Evolutionary conservation across 2,329 filamentous ascomycete genomes (phyloP).

Genomic region (Pseudogymnoascus verrucosus): DNA sequence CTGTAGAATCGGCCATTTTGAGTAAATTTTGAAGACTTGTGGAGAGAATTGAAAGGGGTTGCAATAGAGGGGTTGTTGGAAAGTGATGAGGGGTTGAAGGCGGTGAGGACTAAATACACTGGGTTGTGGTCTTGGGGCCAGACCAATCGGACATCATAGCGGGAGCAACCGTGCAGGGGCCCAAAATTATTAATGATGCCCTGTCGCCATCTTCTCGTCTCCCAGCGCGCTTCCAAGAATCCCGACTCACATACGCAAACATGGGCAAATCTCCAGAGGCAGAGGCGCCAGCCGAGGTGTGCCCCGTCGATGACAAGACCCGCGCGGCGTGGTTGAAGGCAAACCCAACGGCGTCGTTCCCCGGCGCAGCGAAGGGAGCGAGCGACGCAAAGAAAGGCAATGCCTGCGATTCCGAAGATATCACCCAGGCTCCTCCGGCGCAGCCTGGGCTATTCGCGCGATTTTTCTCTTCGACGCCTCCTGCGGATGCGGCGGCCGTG

Average conservation of each 20-base stretch:
- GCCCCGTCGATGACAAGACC: slow-evolving; percentile 85
- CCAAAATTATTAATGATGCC: slow-evolving; percentile 6
- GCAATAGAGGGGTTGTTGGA: slow-evolving; percentile 1
- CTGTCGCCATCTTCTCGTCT: not conserved
- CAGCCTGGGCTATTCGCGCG: slow-evolving; percentile 18
- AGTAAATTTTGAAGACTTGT: not conserved
- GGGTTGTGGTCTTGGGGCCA: not conserved
- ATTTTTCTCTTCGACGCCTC: slow-evolving; percentile 14
- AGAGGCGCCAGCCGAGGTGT: slow-evolving; percentile 38
- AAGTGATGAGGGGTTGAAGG: slow-evolving; percentile 3
- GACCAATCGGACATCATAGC: slow-evolving; percentile 5
- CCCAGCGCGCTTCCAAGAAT: not conserved
- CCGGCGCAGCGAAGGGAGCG: slow-evolving; percentile 24
- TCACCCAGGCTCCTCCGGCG: slow-evolving; percentile 31
- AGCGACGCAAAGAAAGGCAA: slow-evolving; percentile 25
- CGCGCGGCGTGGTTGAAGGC: slow-evolving; percentile 72
- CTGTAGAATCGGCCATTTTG: slow-evolving; percentile 30
- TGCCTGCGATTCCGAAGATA: slow-evolving; percentile 29
- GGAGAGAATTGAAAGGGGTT: not conserved
- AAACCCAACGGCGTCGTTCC: slow-evolving; percentile 23
- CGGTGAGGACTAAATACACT: not conserved
- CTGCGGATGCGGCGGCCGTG: slow-evolving; percentile 7
- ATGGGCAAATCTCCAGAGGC: not conserved
- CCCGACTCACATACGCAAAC: slow-evolving; percentile 5
- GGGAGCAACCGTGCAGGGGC: slow-evolving; percentile 6